Evolutionary conservation across 371 early-diverging fungal genomes (phyloP).

Genomic region (Syncephalastrum racemosum): DNA sequence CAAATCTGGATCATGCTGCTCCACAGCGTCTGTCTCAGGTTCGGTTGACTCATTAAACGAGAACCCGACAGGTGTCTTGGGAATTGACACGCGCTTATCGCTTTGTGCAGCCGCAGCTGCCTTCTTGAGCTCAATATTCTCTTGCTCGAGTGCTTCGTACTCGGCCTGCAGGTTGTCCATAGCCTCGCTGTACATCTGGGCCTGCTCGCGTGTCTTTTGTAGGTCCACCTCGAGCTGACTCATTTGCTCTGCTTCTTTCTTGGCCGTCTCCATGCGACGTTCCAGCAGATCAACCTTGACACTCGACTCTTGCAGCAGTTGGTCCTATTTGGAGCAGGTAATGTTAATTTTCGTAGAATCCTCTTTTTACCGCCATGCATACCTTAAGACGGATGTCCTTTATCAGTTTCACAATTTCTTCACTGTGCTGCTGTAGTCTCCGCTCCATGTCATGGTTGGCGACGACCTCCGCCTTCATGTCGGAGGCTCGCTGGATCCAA

Average conservation of each 20-base stretch:
- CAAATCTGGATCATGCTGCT: conserved; percentile 21
- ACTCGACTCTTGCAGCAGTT: conserved; percentile 71
- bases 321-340: conserved; percentile 60
- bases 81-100: conserved; percentile 35
- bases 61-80: conserved; percentile 17
- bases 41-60: too few species aligned
- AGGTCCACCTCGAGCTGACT: conserved; percentile 60
- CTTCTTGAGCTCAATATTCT: conserved; percentile 63
- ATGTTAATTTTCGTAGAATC: too few species aligned
- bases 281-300: conserved; percentile 81
- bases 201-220: conserved; percentile 59
- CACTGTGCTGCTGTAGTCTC: conserved; percentile 71
- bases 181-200: conserved; percentile 70
- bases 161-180: conserved; percentile 76
- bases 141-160: conserved; percentile 61
- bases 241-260: conserved; percentile 69
- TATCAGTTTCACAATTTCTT: conserved; percentile 75
- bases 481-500: conserved; percentile 79
- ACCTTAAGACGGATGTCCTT: conserved; percentile 74
- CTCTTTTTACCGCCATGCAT: too few species aligned
- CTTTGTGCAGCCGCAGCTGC: conserved; percentile 41
- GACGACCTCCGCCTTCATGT: conserved; percentile 74
- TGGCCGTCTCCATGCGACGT: conserved; percentile 67
- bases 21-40: too few species aligned
- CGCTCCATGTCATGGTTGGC: conserved; percentile 78